phyloP scores from a whole-genome alignment of 306 rosid species.

The Clitoria ternatea region DNA sequence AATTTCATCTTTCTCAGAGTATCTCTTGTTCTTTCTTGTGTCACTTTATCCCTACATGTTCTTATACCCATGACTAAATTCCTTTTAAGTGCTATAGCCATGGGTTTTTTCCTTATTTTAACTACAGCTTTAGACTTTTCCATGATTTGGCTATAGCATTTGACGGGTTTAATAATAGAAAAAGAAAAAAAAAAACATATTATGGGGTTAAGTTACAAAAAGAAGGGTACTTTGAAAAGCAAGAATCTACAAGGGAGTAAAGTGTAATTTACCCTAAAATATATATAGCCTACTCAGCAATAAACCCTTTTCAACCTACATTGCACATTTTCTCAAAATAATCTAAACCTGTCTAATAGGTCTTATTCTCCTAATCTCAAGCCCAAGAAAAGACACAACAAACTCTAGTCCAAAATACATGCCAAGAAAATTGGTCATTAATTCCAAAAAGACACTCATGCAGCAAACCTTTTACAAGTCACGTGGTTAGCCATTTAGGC shows the following conservation, averaged over 20 bases:
- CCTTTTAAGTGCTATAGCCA: background rate
- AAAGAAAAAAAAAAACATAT: background rate
- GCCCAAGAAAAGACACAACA: background rate
- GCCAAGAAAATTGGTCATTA: background rate
- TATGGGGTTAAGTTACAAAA: too few relatives aligned
- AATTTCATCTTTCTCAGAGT: background rate
- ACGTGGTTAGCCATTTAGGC: background rate
- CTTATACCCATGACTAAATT: background rate
- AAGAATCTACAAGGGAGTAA: background rate
- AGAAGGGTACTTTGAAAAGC: background rate
- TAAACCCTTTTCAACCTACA: background rate
- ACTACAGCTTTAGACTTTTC: too few relatives aligned
- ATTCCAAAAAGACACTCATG: background rate
- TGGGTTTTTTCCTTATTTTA: too few relatives aligned
- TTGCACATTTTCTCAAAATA: background rate
- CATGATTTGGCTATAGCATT: too few relatives aligned
- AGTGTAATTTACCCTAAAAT: background rate
- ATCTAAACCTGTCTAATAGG: background rate
- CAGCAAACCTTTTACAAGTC: background rate
- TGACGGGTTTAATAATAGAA: background rate
- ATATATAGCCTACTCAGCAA: background rate
- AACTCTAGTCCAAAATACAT: background rate
- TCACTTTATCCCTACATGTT: too few relatives aligned
- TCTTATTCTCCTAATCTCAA: background rate
- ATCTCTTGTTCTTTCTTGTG: too few relatives aligned